Conservation (phyloP, 1,284 basidiomycete species). For the Boletus smithii region DNA sequence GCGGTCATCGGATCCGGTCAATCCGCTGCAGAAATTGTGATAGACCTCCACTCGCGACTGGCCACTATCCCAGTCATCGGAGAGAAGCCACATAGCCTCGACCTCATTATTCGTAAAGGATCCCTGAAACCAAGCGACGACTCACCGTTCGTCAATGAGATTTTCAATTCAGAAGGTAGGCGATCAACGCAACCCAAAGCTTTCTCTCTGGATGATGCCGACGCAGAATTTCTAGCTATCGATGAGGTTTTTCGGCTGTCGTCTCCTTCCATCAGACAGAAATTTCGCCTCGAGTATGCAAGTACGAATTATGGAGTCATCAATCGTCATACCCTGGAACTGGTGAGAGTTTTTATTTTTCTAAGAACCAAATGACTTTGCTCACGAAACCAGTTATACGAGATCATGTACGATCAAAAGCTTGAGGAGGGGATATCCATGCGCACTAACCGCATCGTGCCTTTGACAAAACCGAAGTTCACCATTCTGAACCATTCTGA, state of each 20-base stretch:
- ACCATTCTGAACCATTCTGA: slow-evolving; percentile 40
- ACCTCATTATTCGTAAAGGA: slow-evolving; percentile 55
- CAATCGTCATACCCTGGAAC: slow-evolving; percentile 45
- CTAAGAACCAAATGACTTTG: background rate
- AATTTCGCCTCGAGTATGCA: slow-evolving; percentile 45
- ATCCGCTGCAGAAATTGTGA: slow-evolving; percentile 52
- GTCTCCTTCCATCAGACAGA: slow-evolving; percentile 36
- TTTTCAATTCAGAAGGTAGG: slow-evolving; percentile 53
- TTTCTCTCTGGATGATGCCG: background rate
- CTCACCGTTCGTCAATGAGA: slow-evolving; percentile 56
- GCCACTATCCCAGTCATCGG: slow-evolving; percentile 27
- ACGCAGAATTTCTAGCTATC: slow-evolving; percentile 34
- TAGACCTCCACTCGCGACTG: slow-evolving; percentile 47
- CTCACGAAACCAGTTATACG: slow-evolving; percentile 42
- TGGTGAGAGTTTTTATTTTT: slow-evolving; percentile 32
- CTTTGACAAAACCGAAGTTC: slow-evolving; percentile 32
- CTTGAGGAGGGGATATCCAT: slow-evolving; percentile 43
- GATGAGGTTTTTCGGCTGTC: slow-evolving; percentile 40
- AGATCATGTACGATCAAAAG: slow-evolving; percentile 54
- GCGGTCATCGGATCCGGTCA: slow-evolving; percentile 57
- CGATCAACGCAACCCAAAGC: background rate
- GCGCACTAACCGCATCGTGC: slow-evolving; percentile 27
- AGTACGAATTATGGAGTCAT: slow-evolving; percentile 58
- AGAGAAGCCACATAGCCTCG: slow-evolving; percentile 39
- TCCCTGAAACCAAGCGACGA: slow-evolving; percentile 56